phyloP scores from a whole-genome alignment of 2,329 filamentous ascomycete genomes.

The Epichloe typhina region DNA sequence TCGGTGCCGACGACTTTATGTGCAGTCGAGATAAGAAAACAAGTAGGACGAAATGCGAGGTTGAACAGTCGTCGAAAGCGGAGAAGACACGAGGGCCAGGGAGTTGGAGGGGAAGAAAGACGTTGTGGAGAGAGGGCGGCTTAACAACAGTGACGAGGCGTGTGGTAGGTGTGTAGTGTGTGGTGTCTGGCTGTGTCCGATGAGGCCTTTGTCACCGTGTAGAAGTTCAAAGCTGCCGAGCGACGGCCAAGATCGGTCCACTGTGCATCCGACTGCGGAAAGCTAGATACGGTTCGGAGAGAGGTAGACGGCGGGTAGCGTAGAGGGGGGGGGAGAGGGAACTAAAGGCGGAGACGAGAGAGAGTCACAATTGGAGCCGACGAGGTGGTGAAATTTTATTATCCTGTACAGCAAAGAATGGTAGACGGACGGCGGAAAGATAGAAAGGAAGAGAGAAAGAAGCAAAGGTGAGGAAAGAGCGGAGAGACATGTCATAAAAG shows the following conservation, averaged over 20 bases:
- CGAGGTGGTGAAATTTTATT: neutral
- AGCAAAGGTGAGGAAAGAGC: neutral
- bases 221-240: neutral
- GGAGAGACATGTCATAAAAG: neutral
- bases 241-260: neutral
- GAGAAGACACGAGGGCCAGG: neutral
- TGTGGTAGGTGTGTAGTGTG: neutral
- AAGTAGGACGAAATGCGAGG: neutral
- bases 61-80: neutral
- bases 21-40: neutral
- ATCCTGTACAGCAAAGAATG: neutral
- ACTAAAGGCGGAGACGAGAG: neutral
- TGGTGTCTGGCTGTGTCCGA: neutral
- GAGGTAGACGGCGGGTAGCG: neutral
- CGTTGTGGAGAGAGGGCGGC: neutral
- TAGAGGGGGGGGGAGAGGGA: neutral
- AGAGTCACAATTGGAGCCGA: neutral
- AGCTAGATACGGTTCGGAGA: neutral
- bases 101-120: neutral
- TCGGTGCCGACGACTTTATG: neutral
- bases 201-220: neutral
- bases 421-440: neutral
- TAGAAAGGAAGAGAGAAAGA: neutral
- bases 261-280: constrained; percentile 3
- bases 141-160: neutral